phyloP scores from a whole-genome alignment of 1,284 basidiomycete genomes.

The Trichosporon faecale region DNA sequence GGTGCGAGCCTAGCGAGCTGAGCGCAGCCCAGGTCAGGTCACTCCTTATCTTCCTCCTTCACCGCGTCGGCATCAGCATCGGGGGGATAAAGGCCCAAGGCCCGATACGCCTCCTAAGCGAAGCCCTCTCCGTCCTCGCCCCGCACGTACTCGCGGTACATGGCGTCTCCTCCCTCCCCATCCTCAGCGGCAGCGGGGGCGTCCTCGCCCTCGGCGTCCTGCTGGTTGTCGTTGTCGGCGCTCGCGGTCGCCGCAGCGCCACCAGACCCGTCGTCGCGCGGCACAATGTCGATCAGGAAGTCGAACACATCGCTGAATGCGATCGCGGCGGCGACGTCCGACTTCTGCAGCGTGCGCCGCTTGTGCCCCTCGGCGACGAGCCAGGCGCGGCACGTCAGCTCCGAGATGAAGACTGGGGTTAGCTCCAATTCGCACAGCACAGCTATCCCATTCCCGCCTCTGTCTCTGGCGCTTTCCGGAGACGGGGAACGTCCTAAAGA shows the following conservation, averaged over 20 bases:
- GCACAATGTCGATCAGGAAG: constrained; percentile 88
- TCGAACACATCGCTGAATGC: constrained; percentile 73
- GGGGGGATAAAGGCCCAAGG: neutral
- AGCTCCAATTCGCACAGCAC: neutral
- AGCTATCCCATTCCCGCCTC: no score
- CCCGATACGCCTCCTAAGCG: constrained; percentile 10
- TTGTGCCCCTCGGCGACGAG: constrained; percentile 90
- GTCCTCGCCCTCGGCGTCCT: constrained; percentile 17
- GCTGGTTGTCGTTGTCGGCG: constrained; percentile 9
- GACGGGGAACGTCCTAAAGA: no score
- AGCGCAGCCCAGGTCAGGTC: no score
- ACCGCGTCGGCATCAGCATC: no score
- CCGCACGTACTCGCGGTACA: constrained; percentile 28
- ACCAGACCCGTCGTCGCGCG: constrained; percentile 63
- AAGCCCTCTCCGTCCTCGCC: constrained; percentile 22
- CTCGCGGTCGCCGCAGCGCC: constrained; percentile 7
- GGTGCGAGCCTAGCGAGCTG: no score
- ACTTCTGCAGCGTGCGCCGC: constrained; percentile 80
- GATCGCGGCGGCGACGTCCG: constrained; percentile 85
- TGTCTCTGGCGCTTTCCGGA: no score
- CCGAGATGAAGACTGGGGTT: constrained; percentile 79
- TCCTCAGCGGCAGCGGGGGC: constrained; percentile 1
- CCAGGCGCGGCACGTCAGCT: constrained; percentile 89
- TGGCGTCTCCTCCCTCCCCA: constrained; percentile 18
- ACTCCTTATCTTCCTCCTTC: no score